Evolutionary conservation across 2,329 filamentous ascomycete genomes (phyloP).

Genomic region (Madurella mycetomatis): DNA sequence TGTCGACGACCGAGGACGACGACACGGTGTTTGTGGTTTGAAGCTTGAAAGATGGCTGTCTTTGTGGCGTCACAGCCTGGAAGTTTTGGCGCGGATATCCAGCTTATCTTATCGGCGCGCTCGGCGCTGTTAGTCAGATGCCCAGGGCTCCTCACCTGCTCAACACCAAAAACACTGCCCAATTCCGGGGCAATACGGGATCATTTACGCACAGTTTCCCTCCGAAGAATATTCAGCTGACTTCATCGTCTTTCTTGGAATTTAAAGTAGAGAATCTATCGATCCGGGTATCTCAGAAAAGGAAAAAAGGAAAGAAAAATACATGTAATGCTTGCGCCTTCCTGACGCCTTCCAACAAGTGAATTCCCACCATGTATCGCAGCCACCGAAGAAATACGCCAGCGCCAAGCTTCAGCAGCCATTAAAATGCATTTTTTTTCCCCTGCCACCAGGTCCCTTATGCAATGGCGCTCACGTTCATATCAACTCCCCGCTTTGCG

Average conservation of each 20-base stretch:
- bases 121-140: not conserved
- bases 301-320: too few species aligned
- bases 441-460: not conserved
- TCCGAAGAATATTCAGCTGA: too few species aligned
- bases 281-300: constrained; percentile 7
- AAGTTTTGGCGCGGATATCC: not conserved
- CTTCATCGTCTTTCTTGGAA: too few species aligned
- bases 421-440: not conserved
- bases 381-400: not conserved
- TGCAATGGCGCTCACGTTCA: constrained; percentile 14
- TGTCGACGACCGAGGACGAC: not conserved
- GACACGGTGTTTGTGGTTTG: not conserved
- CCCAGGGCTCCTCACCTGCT: too few species aligned
- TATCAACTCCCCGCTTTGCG: constrained; percentile 8
- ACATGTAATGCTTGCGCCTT: not conserved
- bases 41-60: not conserved
- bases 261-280: not conserved
- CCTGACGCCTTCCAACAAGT: not conserved
- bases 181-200: too few species aligned
- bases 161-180: too few species aligned
- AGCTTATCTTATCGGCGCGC: constrained; percentile 12
- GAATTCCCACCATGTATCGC: not conserved
- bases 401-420: not conserved
- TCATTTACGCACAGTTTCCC: too few species aligned
- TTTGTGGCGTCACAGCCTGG: constrained; percentile 1